These are phyloP conservation scores for Cercospora sp. DNA, from an alignment of 2,329 filamentous ascomycete genomes.

Conservation along the genomic window DNA sequence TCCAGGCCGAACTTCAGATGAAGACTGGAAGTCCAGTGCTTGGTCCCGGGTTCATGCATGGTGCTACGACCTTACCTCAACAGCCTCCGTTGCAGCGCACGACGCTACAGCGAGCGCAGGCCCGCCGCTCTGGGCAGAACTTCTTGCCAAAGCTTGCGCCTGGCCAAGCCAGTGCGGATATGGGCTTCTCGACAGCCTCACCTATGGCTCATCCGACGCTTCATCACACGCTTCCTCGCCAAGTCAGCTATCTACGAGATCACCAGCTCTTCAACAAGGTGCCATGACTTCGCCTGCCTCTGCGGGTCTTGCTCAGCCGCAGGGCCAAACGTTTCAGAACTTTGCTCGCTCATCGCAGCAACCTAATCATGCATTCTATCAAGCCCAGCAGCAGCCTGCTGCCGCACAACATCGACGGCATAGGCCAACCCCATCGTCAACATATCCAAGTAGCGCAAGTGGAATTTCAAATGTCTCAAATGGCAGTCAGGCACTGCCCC, in stretches of 20 bases:
- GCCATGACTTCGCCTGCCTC: conserved; percentile 63
- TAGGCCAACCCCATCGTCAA: conserved; percentile 24
- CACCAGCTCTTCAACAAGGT: conserved; percentile 62
- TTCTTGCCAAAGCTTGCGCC: conserved; percentile 42
- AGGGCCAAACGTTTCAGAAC: conserved; percentile 47
- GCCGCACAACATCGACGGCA: conserved; percentile 29
- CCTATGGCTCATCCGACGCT: conserved; percentile 76
- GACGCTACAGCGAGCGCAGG: conserved; percentile 72
- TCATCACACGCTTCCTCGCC: conserved; percentile 76
- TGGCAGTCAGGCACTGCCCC: conserved; percentile 27
- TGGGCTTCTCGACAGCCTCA: conserved; percentile 55
- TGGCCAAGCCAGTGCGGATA: conserved; percentile 44
- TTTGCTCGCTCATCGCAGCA: conserved; percentile 44
- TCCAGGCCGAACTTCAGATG: conserved; percentile 89
- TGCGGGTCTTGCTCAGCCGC: conserved; percentile 56
- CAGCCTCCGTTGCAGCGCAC: conserved; percentile 69
- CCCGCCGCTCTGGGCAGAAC: conserved; percentile 38
- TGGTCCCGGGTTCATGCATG: conserved; percentile 62
- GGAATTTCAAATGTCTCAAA: conserved; percentile 35
- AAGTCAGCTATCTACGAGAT: conserved; percentile 57
- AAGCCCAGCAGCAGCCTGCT: conserved; percentile 42
- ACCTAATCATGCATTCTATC: conserved; percentile 47
- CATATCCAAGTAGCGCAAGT: conserved; percentile 36
- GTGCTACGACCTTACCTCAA: conserved; percentile 24
- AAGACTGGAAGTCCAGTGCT: conserved; percentile 87